Evolutionary conservation across 306 rosid species (phyloP), one percentile per base, ranked within the genome.

Genomic region (Phaseolus lunatus): DNA sequence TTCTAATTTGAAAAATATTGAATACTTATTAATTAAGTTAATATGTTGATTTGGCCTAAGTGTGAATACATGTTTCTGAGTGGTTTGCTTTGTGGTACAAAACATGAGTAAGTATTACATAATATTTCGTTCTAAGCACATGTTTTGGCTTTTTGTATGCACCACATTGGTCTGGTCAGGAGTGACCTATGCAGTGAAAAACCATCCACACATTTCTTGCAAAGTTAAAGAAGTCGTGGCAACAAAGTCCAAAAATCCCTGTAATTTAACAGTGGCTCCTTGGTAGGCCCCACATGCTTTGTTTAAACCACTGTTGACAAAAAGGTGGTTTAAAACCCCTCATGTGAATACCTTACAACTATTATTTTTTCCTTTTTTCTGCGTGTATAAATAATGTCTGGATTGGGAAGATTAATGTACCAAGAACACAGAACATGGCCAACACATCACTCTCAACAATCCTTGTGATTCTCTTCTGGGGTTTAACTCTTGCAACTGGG

Each of bases 361-460:
- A 22, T 6, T 71, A 5, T 52, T 26, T 31, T 7, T 65, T 27
- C 24, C 88, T 81, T 50, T 81, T 75, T 74, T n/a, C 39, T 68
- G 35, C 63, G 70, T 47, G 53, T 74, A 78, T 85, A 78, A 73
- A 78, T 73, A 78, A 73, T 81, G 77, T 41, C 73, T 37, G 59
- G 56, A 63, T 61, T 63, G 77, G 52, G 73, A 81, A 73, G 73
- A 70, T 62, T 84, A 72, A 59, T 81, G 72, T 58, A 85, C 62
- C 64, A 64, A 44, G 62, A 73, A 78, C n/a, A 78, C 70, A 81
- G 63, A 71, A 39, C 44, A 84, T 82, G 83, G 83, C 90, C 74
- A 63, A 80, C 53, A 39, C 19, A 33, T 56, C 76, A 82, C 58
- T 72, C 76, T 71, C 76, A 72, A 47, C 68, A 45, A 14, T 75